These are phyloP conservation scores for Lanmaoa pseudosensibilis DNA, from an alignment of 768 basidiomycete genomes.

Conservation along the genomic window DNA sequence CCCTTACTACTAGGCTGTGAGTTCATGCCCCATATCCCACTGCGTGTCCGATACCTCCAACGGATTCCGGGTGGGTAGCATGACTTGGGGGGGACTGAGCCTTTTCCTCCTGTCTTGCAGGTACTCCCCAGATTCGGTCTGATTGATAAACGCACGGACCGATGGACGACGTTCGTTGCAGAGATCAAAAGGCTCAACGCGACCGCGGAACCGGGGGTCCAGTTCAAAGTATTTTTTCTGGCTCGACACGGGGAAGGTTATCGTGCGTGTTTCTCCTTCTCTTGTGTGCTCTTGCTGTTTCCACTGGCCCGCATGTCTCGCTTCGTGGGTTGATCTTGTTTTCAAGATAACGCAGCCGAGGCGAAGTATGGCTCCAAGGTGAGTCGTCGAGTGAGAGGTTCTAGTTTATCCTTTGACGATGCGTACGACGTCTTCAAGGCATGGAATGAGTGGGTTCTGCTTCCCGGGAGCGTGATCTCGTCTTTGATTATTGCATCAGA, in stretches of 20 bases:
- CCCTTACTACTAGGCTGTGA: conserved; percentile 15
- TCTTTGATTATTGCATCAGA: conserved; percentile 32
- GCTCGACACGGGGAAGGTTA: conserved; percentile 70
- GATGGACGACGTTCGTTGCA: conserved; percentile 48
- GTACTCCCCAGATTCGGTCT: conserved; percentile 24
- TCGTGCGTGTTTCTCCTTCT: conserved; percentile 11
- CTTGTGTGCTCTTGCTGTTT: background rate
- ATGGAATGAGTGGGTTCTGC: conserved; percentile 58
- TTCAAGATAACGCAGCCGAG: conserved; percentile 66
- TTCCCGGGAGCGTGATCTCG: background rate
- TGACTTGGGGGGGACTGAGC: background rate
- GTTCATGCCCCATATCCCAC: background rate
- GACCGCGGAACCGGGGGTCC: conserved; percentile 9
- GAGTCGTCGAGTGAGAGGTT: background rate
- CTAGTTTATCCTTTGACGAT: background rate
- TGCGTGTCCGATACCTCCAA: background rate
- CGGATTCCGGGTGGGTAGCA: background rate
- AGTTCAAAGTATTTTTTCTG: conserved; percentile 59
- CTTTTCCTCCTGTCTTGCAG: background rate
- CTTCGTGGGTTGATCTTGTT: background rate
- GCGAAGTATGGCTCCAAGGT: conserved; percentile 60
- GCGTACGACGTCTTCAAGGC: conserved; percentile 27
- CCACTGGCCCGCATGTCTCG: background rate
- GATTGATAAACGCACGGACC: conserved; percentile 44
- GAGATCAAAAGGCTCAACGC: conserved; percentile 42